Evolutionary conservation across 495 filamentous ascomycete species (phyloP).

Genomic region (Penicillium psychrofluorescens): DNA sequence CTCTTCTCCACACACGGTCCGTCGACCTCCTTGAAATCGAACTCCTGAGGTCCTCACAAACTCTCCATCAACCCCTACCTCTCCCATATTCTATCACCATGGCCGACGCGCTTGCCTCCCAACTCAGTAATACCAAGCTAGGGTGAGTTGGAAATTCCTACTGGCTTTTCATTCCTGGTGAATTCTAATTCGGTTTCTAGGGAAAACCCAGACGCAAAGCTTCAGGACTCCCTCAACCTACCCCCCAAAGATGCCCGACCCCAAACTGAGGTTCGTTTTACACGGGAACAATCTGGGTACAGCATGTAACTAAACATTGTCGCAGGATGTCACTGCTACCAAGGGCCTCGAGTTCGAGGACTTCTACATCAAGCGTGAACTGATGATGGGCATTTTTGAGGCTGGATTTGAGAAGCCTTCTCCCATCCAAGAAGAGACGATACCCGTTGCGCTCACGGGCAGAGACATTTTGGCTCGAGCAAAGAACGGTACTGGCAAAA

Average conservation of each 20-base stretch:
- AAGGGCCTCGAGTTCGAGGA: constrained; percentile 98
- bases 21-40: not conserved
- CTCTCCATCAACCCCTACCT: not conserved
- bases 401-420: constrained; percentile 98
- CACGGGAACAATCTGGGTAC: not conserved
- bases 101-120: constrained; percentile 56
- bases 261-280: constrained; percentile 76
- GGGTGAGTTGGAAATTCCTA: constrained; percentile 40
- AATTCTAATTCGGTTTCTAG: constrained; percentile 24
- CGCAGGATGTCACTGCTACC: constrained; percentile 89
- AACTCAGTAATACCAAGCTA: constrained; percentile 65
- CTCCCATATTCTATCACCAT: constrained; percentile 28
- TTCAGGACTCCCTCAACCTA: constrained; percentile 71
- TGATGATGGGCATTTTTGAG: constrained; percentile 99
- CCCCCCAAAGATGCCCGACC: constrained; percentile 79
- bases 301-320: not conserved
- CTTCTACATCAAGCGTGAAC: constrained; percentile 84
- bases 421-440: constrained; percentile 97
- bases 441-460: constrained; percentile 91
- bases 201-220: constrained; percentile 55
- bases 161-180: not conserved
- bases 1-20: not conserved
- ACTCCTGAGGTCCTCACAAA: not conserved
- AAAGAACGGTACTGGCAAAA: constrained; percentile 98
- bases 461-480: constrained; percentile 93